Percentiles rank a stretch among this genome's conserved stretches.
Evolutionary conservation across 306 rosid species (phyloP).

Genomic region (Fragaria ananassa): DNA sequence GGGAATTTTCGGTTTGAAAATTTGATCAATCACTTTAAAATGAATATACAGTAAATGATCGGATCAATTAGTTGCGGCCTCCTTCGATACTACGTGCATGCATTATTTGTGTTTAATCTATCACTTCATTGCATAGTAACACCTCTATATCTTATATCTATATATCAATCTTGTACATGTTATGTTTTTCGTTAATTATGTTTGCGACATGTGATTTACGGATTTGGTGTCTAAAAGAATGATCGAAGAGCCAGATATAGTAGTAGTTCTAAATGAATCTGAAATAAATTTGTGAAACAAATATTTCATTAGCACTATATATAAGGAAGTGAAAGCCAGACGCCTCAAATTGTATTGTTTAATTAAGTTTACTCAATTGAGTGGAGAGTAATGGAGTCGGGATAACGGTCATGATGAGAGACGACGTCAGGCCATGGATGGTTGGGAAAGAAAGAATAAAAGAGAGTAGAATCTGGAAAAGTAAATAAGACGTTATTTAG

Average conservation of each 20-base stretch:
- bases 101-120: neutral
- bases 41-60: neutral
- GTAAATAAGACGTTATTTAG: neutral
- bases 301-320: too few species aligned
- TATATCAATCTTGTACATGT: neutral
- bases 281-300: too few species aligned
- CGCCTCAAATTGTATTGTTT: accelerated
- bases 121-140: neutral
- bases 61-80: neutral
- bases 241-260: neutral
- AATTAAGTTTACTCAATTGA: too few species aligned
- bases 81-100: neutral
- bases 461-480: neutral
- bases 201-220: neutral
- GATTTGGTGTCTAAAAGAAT: neutral
- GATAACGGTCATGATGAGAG: constrained; percentile 17
- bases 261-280: too few species aligned
- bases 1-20: neutral
- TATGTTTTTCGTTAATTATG: neutral
- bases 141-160: neutral
- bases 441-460: constrained; percentile 5
- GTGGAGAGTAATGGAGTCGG: too few species aligned
- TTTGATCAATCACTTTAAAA: neutral
- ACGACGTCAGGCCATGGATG: constrained; percentile 7
- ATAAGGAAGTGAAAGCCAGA: accelerated